Percentiles rank a stretch among this genome's conserved stretches.
Conservation (phyloP, 75 land plant species). For the Cupressus sempervirens region DNA sequence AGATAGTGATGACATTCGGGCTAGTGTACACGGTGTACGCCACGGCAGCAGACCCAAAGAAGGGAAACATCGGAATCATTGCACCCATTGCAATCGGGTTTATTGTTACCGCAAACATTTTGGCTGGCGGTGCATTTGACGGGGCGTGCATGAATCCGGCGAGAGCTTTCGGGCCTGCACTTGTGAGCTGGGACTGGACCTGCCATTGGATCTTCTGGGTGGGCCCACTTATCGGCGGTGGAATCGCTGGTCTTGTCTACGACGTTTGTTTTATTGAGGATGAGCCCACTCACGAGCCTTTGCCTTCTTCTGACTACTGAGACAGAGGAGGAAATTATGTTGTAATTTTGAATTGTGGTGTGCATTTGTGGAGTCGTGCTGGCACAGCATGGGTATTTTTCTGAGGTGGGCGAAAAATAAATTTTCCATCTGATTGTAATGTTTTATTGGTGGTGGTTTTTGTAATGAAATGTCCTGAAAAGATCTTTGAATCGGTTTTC, state of each 20-base stretch:
- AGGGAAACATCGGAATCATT: slow-evolving; percentile 43
- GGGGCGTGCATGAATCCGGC: slow-evolving; percentile 95
- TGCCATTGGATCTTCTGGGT: slow-evolving; percentile 95
- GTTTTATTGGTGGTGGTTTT: too few species aligned
- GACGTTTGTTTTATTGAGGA: slow-evolving; percentile 42
- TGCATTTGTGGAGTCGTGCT: background rate
- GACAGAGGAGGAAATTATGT: background rate
- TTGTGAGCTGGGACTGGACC: slow-evolving; percentile 62
- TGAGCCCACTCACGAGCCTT: slow-evolving; percentile 23
- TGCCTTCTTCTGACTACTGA: slow-evolving; percentile 11
- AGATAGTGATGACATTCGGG: slow-evolving; percentile 75
- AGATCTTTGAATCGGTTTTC: too few species aligned
- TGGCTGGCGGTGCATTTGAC: slow-evolving; percentile 73
- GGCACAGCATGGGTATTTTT: background rate
- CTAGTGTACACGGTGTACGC: slow-evolving; percentile 76
- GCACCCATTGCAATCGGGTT: slow-evolving; percentile 73
- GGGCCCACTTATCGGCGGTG: slow-evolving; percentile 80
- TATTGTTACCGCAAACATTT: slow-evolving; percentile 74
- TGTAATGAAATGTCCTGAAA: too few species aligned
- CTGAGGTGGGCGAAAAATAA: background rate
- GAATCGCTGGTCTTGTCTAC: slow-evolving; percentile 60
- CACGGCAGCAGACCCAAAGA: slow-evolving; percentile 67
- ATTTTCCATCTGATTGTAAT: too few species aligned
- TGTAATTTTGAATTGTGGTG: background rate
- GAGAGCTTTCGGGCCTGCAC: slow-evolving; percentile 77